Evolutionary conservation across 1,284 basidiomycete species (phyloP).

Genomic region (Ustilago shanxiensis): DNA sequence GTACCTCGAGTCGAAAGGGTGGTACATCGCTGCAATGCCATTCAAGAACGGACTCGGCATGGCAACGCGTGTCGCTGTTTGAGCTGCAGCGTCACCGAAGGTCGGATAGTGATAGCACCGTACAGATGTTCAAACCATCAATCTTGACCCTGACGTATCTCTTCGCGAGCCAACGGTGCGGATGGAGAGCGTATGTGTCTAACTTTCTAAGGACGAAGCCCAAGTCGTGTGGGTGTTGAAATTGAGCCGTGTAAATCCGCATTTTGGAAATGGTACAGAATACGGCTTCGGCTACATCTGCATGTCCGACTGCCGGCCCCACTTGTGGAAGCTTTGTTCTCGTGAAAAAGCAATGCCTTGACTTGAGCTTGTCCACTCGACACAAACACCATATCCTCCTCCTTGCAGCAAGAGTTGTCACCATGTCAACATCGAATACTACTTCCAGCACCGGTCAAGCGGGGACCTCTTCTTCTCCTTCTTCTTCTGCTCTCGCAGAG

Average conservation of each 20-base stretch:
- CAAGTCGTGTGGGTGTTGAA: neutral
- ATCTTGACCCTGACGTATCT: no score
- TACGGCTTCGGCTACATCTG: conserved; percentile 1
- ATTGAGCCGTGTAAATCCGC: neutral
- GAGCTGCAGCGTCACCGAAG: neutral
- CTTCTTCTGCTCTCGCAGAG: neutral
- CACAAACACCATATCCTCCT: conserved; percentile 1
- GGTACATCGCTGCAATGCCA: conserved; percentile 38
- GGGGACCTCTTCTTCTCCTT: neutral
- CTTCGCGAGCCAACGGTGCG: no score
- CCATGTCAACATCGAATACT: conserved; percentile 10
- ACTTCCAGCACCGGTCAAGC: neutral
- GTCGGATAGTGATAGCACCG: no score
- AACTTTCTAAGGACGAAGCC: neutral
- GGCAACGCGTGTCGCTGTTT: conserved; percentile 23
- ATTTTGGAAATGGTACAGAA: no score
- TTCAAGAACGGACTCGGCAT: conserved; percentile 50
- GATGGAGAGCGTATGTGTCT: no score
- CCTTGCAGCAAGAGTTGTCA: neutral
- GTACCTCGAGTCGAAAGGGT: conserved; percentile 36
- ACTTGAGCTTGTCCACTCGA: no score
- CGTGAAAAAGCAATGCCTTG: no score
- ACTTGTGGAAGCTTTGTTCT: neutral
- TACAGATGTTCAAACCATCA: no score
- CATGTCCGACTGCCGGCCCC: conserved; percentile 9